These are phyloP conservation scores for Amphicarpaea edgeworthii DNA, from an alignment of 306 rosid species.

Conservation along the genomic window DNA sequence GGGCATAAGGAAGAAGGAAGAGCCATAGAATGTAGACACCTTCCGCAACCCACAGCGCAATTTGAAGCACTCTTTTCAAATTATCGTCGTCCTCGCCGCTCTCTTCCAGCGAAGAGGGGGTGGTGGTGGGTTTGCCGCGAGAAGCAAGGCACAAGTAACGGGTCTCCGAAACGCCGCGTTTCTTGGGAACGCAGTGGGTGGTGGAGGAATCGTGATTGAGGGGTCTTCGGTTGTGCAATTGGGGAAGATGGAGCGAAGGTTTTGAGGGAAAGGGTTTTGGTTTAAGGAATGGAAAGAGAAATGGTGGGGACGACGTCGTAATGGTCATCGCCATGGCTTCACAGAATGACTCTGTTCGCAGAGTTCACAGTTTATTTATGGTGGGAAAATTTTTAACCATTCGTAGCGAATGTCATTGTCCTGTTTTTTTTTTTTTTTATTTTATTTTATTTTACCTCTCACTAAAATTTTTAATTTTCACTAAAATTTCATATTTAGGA, in stretches of 20 bases:
- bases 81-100: constrained; percentile 45
- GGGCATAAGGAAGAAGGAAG: constrained; percentile 87
- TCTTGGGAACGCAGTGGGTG: neutral
- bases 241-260: constrained; percentile 41
- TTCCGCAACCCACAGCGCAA: constrained; percentile 69
- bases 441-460: too few relatives aligned
- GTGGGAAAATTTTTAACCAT: too few relatives aligned
- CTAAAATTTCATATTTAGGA: too few relatives aligned
- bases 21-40: constrained; percentile 81
- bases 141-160: constrained; percentile 51
- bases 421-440: too few relatives aligned
- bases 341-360: too few relatives aligned
- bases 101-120: constrained; percentile 39
- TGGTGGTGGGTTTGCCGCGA: constrained; percentile 61
- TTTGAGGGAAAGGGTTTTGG: constrained; percentile 36
- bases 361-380: too few relatives aligned
- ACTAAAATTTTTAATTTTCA: too few relatives aligned
- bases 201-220: neutral
- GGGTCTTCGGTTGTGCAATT: constrained; percentile 27
- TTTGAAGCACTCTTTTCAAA: constrained; percentile 52
- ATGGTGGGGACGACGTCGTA: constrained; percentile 49
- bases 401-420: too few relatives aligned
- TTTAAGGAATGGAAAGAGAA: constrained; percentile 28
- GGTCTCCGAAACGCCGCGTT: constrained; percentile 33
- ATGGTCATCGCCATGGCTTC: constrained; percentile 41